Evolutionary conservation across 768 basidiomycete genomes (phyloP), one percentile per base, ranked within the genome.

Genomic region (Sarcodon aspratus): DNA sequence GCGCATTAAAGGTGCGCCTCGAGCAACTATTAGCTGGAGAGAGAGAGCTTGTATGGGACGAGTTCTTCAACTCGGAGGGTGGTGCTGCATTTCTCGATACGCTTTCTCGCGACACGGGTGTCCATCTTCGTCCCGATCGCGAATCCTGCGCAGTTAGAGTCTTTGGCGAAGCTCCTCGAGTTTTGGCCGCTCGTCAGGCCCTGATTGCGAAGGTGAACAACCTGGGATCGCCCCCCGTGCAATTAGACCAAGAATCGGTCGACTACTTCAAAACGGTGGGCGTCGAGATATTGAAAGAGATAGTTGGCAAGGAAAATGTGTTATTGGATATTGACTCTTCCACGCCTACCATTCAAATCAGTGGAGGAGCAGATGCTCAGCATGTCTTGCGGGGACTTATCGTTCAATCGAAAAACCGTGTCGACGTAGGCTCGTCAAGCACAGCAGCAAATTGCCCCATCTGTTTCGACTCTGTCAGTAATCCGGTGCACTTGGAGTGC

Each of bases 1-100:
- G 80, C 1, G 67, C 70, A 4, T 55, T 82, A 50, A 82, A 80
- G 61, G 79, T 81, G 9, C 65, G 78, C 46, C 73, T 78, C 0
- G 80, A 82, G 58, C 71, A 64, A 46, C 57, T 82, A 36, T 71
- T 69, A 2, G 66, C 65, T 18, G 80, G 80, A 5, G 71, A 75
- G 36, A 71, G 61, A 33, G 62, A 80, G 3, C 59, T 61, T 3
- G 67, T 67, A 33, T 82, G 78, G 78, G 17, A 42, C 13, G 27
- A 27, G 1, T 42, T 42, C 40, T 42, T 42, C 40, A 13, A 42
- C 8, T 42, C 40, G 17, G 27, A 13, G 9, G 9, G 27, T 15
- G 27, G 13, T 15, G 17, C 27, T 17, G 40, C 15, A 27, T 42
- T 27, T 42, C 15, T 42, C 40, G 17, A 27, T 9, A 27, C 15